These are phyloP conservation scores for Botrytis pseudocinerea DNA, from an alignment of 2,329 filamentous ascomycete genomes.

Conservation along the genomic window DNA sequence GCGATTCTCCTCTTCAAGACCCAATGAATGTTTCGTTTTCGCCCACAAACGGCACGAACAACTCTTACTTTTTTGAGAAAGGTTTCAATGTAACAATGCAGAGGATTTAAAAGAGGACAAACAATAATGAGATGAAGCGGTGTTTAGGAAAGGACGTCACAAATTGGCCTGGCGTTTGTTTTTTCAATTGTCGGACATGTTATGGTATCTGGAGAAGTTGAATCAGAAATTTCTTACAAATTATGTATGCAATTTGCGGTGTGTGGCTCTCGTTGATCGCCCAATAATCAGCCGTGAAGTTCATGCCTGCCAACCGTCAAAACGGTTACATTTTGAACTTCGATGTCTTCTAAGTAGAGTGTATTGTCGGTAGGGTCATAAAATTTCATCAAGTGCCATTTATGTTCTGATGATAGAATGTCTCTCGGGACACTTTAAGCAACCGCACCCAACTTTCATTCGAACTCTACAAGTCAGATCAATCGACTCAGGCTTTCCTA, in stretches of 20 bases:
- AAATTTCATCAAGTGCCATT: neutral
- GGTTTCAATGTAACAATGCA: slow-evolving; percentile 11
- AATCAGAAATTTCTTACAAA: neutral
- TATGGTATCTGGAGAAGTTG: slow-evolving; percentile 16
- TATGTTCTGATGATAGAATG: neutral
- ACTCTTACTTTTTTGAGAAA: neutral
- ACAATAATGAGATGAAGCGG: slow-evolving; percentile 11
- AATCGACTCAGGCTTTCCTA: neutral
- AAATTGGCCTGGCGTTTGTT: slow-evolving; percentile 21
- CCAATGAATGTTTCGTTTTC: slow-evolving; percentile 58
- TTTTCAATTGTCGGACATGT: slow-evolving; percentile 11
- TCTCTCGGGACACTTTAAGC: neutral
- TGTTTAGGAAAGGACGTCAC: slow-evolving; percentile 22
- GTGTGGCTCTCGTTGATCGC: neutral
- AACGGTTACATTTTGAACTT: neutral
- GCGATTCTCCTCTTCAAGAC: slow-evolving; percentile 99
- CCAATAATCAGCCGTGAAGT: neutral
- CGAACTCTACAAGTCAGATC: neutral
- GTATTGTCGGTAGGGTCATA: neutral
- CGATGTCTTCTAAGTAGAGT: neutral
- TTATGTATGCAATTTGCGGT: neutral
- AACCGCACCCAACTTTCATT: neutral
- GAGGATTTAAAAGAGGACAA: neutral
- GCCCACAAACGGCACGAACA: neutral
- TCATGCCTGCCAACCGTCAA: neutral